Evolutionary conservation across 441 rosid genomes (phyloP).

Genomic region (Breynia disticha): DNA sequence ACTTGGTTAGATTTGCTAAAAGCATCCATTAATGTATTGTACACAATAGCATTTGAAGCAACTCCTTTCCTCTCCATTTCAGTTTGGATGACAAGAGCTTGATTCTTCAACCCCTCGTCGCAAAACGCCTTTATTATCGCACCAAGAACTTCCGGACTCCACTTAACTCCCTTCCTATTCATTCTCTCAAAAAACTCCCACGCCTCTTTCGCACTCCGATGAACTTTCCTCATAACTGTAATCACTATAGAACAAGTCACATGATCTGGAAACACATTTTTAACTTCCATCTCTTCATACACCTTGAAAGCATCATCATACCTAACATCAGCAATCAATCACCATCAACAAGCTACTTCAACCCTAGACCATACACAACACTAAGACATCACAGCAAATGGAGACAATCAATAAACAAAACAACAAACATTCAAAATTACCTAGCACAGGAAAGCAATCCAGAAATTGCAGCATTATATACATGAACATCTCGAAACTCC

Average conservation of each 20-base stretch:
- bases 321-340: constrained; percentile 24
- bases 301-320: constrained; percentile 65
- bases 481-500: constrained; percentile 55
- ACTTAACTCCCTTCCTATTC: constrained; percentile 62
- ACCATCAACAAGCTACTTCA: constrained; percentile 9
- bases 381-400: too few relatives aligned
- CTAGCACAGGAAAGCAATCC: constrained; percentile 51
- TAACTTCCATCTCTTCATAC: constrained; percentile 53
- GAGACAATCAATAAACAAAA: too few relatives aligned
- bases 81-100: constrained; percentile 63
- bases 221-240: constrained; percentile 54
- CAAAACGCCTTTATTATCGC: constrained; percentile 72
- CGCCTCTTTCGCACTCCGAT: constrained; percentile 59
- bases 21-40: constrained; percentile 77
- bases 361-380: too few relatives aligned
- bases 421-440: constrained; percentile 18
- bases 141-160: constrained; percentile 66
- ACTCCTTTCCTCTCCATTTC: constrained; percentile 89
- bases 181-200: constrained; percentile 72
- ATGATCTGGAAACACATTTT: constrained; percentile 49
- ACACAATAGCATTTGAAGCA: constrained; percentile 47
- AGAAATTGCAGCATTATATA: constrained; percentile 68
- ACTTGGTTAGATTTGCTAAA: constrained; percentile 57
- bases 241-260: constrained; percentile 74
- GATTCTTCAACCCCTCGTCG: constrained; percentile 41